A percentile compares a stretch with the other conserved stretches of the same genome.
Evolutionary conservation across 2,329 filamentous ascomycete genomes (phyloP).

Genomic region (Sphaerulina vaccinii): DNA sequence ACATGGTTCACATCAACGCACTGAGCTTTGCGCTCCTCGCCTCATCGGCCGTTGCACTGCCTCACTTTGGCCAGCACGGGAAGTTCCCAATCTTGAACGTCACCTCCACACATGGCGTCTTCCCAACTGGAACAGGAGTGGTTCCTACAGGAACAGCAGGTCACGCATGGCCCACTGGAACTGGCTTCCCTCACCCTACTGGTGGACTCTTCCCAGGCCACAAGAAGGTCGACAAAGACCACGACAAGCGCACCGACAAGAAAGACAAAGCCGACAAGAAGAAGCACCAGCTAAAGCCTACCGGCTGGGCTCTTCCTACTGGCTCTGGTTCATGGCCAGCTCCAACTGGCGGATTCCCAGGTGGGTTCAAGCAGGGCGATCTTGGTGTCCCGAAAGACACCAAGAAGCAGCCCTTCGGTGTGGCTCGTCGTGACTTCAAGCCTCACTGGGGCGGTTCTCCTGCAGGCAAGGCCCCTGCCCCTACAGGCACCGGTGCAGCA

Average conservation of each 20-base stretch:
- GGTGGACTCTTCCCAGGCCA: neutral
- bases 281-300: neutral
- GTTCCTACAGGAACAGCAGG: neutral
- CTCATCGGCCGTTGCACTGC: slow-evolving; percentile 7
- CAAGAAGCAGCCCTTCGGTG: slow-evolving; percentile 4
- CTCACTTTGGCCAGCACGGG: neutral
- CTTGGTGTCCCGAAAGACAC: neutral
- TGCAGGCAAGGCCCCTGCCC: neutral
- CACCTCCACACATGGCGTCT: slow-evolving; percentile 1
- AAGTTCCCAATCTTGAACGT: neutral
- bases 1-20: slow-evolving; percentile 16
- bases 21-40: slow-evolving; percentile 10
- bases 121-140: neutral
- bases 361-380: slow-evolving; percentile 1
- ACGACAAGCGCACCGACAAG: neutral
- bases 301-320: neutral
- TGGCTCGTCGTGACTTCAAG: slow-evolving; percentile 2
- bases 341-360: neutral
- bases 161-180: neutral
- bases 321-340: neutral
- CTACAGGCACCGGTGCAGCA: neutral
- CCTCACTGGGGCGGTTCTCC: slow-evolving; percentile 5
- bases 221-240: neutral
- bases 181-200: neutral
- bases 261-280: neutral